Percentiles rank a stretch among this genome's conserved stretches.
Evolutionary conservation across 2,329 filamentous ascomycete genomes (phyloP).

Genomic region (Fusarium sp.): DNA sequence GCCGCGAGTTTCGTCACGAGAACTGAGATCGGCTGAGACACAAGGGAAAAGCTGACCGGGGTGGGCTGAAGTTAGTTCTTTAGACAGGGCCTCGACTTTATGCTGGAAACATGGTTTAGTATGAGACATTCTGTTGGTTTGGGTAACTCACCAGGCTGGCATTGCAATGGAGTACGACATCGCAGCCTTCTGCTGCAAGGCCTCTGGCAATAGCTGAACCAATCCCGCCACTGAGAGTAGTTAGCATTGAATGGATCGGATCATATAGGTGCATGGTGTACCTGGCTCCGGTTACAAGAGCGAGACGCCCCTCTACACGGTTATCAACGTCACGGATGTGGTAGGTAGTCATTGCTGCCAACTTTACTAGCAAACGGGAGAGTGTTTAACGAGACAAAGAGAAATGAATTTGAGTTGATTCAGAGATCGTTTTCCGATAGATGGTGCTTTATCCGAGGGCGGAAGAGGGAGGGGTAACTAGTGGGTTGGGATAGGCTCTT

Average conservation of each 20-base stretch:
- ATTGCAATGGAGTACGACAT: conserved; percentile 29
- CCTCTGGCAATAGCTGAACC: conserved; percentile 18
- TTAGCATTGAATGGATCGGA: not conserved
- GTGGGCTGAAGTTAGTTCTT: not conserved
- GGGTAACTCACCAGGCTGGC: not conserved
- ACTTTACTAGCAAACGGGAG: accelerated
- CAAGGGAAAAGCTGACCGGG: conserved; percentile 14
- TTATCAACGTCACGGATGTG: conserved; percentile 20
- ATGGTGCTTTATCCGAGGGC: conserved; percentile 7
- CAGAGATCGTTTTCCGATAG: not conserved
- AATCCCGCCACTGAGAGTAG: conserved; percentile 6
- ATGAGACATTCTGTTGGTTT: accelerated
- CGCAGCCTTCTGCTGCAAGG: conserved; percentile 21
- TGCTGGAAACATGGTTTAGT: not conserved
- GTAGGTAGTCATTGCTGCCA: conserved; percentile 8
- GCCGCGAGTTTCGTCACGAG: conserved; percentile 15
- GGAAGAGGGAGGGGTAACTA: conserved; percentile 10
- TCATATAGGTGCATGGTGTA: too few relatives aligned
- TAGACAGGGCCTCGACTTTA: conserved; percentile 16
- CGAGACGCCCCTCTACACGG: conserved; percentile 15
- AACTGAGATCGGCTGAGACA: conserved; percentile 18
- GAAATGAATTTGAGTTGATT: accelerated
- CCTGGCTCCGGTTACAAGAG: conserved; percentile 29
- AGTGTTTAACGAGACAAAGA: not conserved
- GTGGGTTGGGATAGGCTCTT: not conserved